These are phyloP conservation scores for Scheffersomyces coipomensis DNA, from an alignment of 805 yeast species.

Conservation along the genomic window DNA sequence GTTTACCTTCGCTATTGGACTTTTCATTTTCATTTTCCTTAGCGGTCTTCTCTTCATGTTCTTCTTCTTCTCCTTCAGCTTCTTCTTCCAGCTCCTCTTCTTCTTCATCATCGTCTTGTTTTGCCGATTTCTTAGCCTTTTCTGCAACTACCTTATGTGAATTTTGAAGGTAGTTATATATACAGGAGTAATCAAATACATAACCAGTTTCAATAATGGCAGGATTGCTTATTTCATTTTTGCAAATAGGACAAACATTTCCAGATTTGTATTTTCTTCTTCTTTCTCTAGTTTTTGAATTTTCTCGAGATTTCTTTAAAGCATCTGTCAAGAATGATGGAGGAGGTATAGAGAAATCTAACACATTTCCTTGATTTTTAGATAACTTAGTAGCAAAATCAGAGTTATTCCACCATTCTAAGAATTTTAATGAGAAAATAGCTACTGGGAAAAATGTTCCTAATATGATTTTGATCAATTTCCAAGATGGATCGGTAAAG, in stretches of 20 bases:
- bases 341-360: slow-evolving; percentile 51
- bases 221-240: slow-evolving; percentile 65
- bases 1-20: slow-evolving; percentile 3
- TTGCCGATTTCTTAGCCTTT: slow-evolving; percentile 10
- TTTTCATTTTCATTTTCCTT: slow-evolving; percentile 8
- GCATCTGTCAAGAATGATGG: slow-evolving; percentile 30
- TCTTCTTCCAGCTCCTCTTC: slow-evolving; percentile 8
- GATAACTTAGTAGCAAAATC: slow-evolving; percentile 63
- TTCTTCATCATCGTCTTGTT: slow-evolving; percentile 14
- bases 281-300: slow-evolving; percentile 6
- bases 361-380: slow-evolving; percentile 42
- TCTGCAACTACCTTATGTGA: slow-evolving; percentile 33
- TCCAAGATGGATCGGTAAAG: slow-evolving; percentile 28
- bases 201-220: slow-evolving; percentile 89
- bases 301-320: slow-evolving; percentile 4
- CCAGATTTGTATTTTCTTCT: slow-evolving; percentile 26
- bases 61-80: slow-evolving; percentile 10
- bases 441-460: slow-evolving; percentile 74
- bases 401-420: slow-evolving; percentile 91
- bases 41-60: slow-evolving; percentile 11
- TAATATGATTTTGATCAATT: slow-evolving; percentile 28
- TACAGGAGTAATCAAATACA: slow-evolving; percentile 87
- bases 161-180: slow-evolving; percentile 58
- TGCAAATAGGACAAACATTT: slow-evolving; percentile 67
- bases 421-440: slow-evolving; percentile 74